These are phyloP conservation scores for Sclerotinia subarctica DNA, from an alignment of 2,329 filamentous ascomycete genomes.

Conservation along the genomic window DNA sequence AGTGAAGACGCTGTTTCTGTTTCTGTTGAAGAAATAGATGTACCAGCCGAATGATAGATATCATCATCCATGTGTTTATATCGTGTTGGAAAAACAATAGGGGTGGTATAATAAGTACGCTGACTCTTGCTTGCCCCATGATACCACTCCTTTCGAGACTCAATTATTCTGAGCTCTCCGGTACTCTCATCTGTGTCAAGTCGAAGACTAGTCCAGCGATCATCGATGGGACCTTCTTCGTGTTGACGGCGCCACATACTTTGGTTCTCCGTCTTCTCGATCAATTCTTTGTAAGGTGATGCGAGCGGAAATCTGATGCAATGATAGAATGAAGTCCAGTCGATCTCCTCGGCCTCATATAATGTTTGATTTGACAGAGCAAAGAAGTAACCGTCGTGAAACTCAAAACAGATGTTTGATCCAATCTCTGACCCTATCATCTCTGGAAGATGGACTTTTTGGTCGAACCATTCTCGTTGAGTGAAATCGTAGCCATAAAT, in stretches of 20 bases:
- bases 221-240: slow-evolving; percentile 67
- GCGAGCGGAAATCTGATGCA: slow-evolving; percentile 61
- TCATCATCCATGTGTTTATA: slow-evolving; percentile 22
- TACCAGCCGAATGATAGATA: not conserved
- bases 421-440: slow-evolving; percentile 64
- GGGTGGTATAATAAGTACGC: slow-evolving; percentile 63
- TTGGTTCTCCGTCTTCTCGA: slow-evolving; percentile 46
- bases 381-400: slow-evolving; percentile 65
- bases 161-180: slow-evolving; percentile 58
- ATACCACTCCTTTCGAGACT: slow-evolving; percentile 67
- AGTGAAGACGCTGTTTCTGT: slow-evolving; percentile 5
- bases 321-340: slow-evolving; percentile 68
- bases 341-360: slow-evolving; percentile 59
- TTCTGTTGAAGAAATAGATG: slow-evolving; percentile 12
- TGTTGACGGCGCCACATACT: slow-evolving; percentile 64
- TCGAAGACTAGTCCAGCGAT: slow-evolving; percentile 67
- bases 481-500: slow-evolving; percentile 53
- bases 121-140: slow-evolving; percentile 54
- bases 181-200: slow-evolving; percentile 59
- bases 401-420: slow-evolving; percentile 67
- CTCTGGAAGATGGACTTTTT: slow-evolving; percentile 52
- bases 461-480: slow-evolving; percentile 42
- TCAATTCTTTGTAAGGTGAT: slow-evolving; percentile 41
- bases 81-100: slow-evolving; percentile 45
- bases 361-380: slow-evolving; percentile 64